Evolutionary conservation across 345 rosid genomes (phyloP).

Genomic region (Pugionium cornutum): DNA sequence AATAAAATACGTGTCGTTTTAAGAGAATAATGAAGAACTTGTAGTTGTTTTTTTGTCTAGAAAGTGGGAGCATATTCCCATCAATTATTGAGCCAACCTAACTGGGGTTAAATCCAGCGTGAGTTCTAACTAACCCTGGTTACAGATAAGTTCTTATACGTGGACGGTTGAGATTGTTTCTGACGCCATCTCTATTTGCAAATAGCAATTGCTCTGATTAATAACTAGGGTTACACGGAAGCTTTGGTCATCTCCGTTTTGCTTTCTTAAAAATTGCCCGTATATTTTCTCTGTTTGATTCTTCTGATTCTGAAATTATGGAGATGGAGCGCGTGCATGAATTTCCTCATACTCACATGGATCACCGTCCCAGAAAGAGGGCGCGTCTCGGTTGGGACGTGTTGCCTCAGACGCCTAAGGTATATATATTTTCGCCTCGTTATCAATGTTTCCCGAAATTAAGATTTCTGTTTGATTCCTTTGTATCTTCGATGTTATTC

Average conservation of each 20-base stretch:
- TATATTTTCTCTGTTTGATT: neutral
- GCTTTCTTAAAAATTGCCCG: constrained; percentile 18
- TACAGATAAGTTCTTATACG: constrained; percentile 40
- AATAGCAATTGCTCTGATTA: constrained; percentile 29
- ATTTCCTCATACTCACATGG: constrained; percentile 67
- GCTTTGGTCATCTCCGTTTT: constrained; percentile 24
- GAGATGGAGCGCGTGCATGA: constrained; percentile 85
- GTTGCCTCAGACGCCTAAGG: constrained; percentile 62
- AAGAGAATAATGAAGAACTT: neutral
- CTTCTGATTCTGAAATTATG: constrained; percentile 45
- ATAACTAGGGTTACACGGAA: constrained; percentile 51
- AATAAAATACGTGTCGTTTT: constrained; percentile 30
- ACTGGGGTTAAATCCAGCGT: constrained; percentile 43
- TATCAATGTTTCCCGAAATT: neutral
- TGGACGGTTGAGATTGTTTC: constrained; percentile 46
- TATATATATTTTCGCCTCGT: constrained; percentile 30
- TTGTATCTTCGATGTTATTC: neutral
- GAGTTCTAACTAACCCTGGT: constrained; percentile 37
- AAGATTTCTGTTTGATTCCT: neutral
- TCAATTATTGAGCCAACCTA: constrained; percentile 48
- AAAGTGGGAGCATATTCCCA: constrained; percentile 28
- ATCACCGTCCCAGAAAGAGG: constrained; percentile 85
- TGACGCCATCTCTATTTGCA: constrained; percentile 31
- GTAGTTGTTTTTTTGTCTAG: constrained; percentile 4
- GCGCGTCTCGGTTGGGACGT: constrained; percentile 95